Percentiles rank a stretch among this genome's conserved stretches.
Conservation (phyloP, 257 asterid genomes). For the Linaria vulgaris region DNA sequence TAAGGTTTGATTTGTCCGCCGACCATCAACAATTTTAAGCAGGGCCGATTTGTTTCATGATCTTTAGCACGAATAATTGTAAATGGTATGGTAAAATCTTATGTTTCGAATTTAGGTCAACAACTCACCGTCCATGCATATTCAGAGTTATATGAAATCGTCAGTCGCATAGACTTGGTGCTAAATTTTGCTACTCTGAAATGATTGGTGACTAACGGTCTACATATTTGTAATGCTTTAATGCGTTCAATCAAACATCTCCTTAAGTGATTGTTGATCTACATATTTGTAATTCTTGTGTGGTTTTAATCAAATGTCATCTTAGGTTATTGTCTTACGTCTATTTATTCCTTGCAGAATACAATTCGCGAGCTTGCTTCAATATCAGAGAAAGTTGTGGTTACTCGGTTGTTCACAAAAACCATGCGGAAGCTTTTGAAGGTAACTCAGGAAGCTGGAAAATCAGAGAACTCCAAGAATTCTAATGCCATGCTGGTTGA, state of each 20-base stretch:
- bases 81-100: too few relatives aligned
- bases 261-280: constrained; percentile 6
- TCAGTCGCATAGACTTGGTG: background rate
- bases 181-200: background rate
- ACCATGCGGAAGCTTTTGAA: constrained; percentile 66
- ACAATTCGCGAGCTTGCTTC: constrained; percentile 79
- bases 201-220: background rate
- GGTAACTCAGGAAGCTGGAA: constrained; percentile 54
- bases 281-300: too few relatives aligned
- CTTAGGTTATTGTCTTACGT: constrained; percentile 11
- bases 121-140: too few relatives aligned
- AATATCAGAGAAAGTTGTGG: constrained; percentile 61
- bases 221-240: background rate
- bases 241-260: background rate
- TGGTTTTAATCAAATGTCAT: background rate
- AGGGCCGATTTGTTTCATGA: too few relatives aligned
- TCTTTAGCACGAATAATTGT: too few relatives aligned
- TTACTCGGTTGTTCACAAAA: constrained; percentile 45
- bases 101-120: too few relatives aligned
- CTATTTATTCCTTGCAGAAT: constrained; percentile 45
- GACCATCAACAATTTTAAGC: too few relatives aligned
- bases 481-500: constrained; percentile 75
- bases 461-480: constrained; percentile 37
- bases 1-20: too few relatives aligned
- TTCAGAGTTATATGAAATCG: too few relatives aligned